phyloP scores from a whole-genome alignment of 495 filamentous ascomycete genomes.

The Neurospora discreta region DNA sequence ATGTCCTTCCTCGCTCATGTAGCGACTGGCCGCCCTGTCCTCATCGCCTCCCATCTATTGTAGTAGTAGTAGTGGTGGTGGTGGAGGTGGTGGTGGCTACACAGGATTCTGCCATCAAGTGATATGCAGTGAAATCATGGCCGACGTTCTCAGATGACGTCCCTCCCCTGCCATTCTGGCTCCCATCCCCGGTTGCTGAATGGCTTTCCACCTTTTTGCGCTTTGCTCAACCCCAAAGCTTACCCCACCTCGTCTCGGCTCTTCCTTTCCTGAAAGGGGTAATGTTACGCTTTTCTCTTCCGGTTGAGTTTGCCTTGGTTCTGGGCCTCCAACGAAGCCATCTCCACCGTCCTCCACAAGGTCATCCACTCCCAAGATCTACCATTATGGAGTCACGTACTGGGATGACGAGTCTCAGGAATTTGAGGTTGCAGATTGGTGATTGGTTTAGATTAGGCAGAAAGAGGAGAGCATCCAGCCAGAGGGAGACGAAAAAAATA shows the following conservation, averaged over 20 bases:
- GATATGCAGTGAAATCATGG: not conserved
- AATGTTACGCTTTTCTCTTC: not conserved
- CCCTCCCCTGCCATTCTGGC: not conserved
- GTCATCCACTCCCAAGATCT: not conserved
- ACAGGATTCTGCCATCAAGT: not conserved
- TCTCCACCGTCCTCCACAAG: not conserved
- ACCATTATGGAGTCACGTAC: not conserved
- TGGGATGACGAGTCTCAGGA: not conserved
- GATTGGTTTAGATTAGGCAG: not conserved
- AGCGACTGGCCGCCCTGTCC: not conserved
- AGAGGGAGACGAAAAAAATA: not conserved
- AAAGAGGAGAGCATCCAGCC: not conserved
- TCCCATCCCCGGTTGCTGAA: not conserved
- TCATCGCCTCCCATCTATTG: not conserved
- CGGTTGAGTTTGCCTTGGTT: not conserved
- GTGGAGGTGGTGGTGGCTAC: not conserved
- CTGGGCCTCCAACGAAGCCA: not conserved
- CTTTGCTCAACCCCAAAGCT: not conserved
- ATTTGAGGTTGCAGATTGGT: not conserved
- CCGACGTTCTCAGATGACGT: not conserved
- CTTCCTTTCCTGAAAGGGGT: not conserved
- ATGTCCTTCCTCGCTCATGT: not conserved
- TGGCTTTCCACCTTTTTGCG: not conserved
- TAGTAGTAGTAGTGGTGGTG: no score
- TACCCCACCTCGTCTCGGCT: not conserved